Evolutionary conservation across 202 grass and related monocot species (phyloP).

Genomic region (Zoysia matrella): DNA sequence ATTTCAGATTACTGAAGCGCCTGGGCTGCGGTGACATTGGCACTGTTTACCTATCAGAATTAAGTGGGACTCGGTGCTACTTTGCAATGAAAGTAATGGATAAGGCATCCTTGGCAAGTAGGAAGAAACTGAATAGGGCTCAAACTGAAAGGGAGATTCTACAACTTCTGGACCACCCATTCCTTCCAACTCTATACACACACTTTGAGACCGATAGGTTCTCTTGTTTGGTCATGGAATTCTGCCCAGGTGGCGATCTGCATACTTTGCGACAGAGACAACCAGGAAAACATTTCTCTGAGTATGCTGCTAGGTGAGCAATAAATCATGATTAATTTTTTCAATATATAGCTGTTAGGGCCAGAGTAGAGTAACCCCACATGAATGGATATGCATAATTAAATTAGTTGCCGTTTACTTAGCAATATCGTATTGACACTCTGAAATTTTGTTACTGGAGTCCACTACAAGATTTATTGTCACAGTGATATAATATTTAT

Average conservation of each 20-base stretch:
- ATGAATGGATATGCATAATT: background rate
- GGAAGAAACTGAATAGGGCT: slow-evolving; percentile 89
- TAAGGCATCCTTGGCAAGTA: slow-evolving; percentile 79
- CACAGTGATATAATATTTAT: background rate
- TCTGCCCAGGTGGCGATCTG: slow-evolving; percentile 92
- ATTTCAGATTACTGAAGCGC: slow-evolving; percentile 89
- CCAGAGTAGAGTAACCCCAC: background rate
- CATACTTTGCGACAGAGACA: slow-evolving; percentile 93
- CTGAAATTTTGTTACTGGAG: background rate
- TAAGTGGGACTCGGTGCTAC: slow-evolving; percentile 87
- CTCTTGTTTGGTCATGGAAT: slow-evolving; percentile 98
- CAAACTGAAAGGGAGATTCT: slow-evolving; percentile 96
- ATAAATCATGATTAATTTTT: slow-evolving; percentile 1
- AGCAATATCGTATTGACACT: slow-evolving; percentile 20
- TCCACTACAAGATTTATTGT: background rate
- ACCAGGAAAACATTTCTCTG: slow-evolving; percentile 90
- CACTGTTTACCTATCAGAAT: slow-evolving; percentile 90
- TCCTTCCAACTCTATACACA: slow-evolving; percentile 92
- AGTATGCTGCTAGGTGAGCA: slow-evolving; percentile 89
- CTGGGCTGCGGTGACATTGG: slow-evolving; percentile 95
- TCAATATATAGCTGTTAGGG: slow-evolving; percentile 12
- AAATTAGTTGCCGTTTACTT: slow-evolving; percentile 28
- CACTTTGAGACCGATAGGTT: slow-evolving; percentile 98
- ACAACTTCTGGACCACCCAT: slow-evolving; percentile 94
- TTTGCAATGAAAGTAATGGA: slow-evolving; percentile 98